Conservation (phyloP, 1,139 yeast genomes). For the Taphrina sp. region DNA sequence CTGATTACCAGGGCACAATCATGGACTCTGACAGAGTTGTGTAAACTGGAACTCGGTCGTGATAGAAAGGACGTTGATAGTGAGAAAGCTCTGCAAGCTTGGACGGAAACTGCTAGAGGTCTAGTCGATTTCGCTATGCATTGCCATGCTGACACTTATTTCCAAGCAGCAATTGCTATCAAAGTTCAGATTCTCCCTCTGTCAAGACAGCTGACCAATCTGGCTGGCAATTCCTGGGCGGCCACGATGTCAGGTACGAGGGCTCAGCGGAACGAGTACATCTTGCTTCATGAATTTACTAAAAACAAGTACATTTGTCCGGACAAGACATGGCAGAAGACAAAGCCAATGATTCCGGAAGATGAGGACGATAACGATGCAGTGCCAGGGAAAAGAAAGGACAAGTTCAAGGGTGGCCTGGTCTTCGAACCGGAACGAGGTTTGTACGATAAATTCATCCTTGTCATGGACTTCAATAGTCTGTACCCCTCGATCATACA, state of each 20-base stretch:
- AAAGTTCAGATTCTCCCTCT: slow-evolving; percentile 80
- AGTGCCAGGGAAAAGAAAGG: slow-evolving; percentile 58
- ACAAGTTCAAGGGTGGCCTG: slow-evolving; percentile 91
- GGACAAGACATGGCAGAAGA: slow-evolving; percentile 53
- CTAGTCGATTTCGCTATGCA: slow-evolving; percentile 70
- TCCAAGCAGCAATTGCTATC: slow-evolving; percentile 72
- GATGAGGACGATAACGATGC: slow-evolving; percentile 42
- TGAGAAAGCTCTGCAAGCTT: slow-evolving; percentile 52
- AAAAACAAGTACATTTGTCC: slow-evolving; percentile 82
- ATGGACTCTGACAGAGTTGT: slow-evolving; percentile 96
- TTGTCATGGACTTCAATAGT: slow-evolving; percentile 98
- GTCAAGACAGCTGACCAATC: slow-evolving; percentile 83
- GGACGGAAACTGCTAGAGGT: slow-evolving; percentile 59
- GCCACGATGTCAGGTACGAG: slow-evolving; percentile 92
- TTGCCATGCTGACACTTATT: slow-evolving; percentile 61
- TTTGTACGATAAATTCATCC: slow-evolving; percentile 76
- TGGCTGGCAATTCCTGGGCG: slow-evolving; percentile 98
- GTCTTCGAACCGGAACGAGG: slow-evolving; percentile 98
- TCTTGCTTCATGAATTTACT: slow-evolving; percentile 86
- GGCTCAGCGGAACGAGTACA: slow-evolving; percentile 92
- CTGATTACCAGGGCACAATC: slow-evolving; percentile 83
- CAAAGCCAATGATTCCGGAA: slow-evolving; percentile 36
- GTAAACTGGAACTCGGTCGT: slow-evolving; percentile 67
- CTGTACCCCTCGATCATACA: slow-evolving; percentile 96
- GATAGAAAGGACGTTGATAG: slow-evolving; percentile 62